Evolutionary conservation across 164 flowering plant species (phyloP), one percentile per base, ranked within the genome.

Genomic region (Magnolia kwangsiensis): DNA sequence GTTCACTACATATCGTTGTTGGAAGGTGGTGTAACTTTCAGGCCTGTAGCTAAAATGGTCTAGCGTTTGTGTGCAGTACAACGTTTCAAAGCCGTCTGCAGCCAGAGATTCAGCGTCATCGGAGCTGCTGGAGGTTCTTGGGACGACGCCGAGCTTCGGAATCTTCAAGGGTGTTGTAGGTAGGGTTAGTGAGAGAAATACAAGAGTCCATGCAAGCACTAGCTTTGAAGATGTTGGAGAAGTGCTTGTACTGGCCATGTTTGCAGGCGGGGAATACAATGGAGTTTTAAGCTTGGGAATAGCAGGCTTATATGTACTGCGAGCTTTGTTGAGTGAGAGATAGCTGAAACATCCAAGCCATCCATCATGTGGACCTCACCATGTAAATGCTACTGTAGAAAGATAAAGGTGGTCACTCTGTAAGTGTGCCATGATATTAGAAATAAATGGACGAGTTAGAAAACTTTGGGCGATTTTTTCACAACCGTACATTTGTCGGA

Each of bases 1-100:
- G 51, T 84, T 82, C 21, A 89, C 73, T 1, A 85, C 29, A 59
- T 89, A 88, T 78, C 83, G 80, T 23, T 89, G 92, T 51, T 83
- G 78, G 68, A 89, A 87, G 1, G 87, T 87, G n/a, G 58, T 63
- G 71, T 83, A 83, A 51, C 85, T 79, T 7, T 79, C 82, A 14
- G 83, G 83, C 18, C 66, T 73, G 50, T 81, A 79, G 20, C 69
- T 81, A 76, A 81, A 83, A 63, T 83, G 86, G 50, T 83, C 82
- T 0, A 83, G 76, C 3, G 84, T 84, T 29, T 81, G 84, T 4
- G 70, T 78, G 71, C 81, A 83, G 76, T n/a, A 79, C 51, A 67
- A 78, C 0, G 58, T 75, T 72, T 69, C 50, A 21, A 73, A 76
- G 63, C 76, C 59, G 6, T 72, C 24, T 0, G 66, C 59, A 20